phyloP scores from a whole-genome alignment of 495 filamentous ascomycete genomes.

The Penicillium dipodomyicola region DNA sequence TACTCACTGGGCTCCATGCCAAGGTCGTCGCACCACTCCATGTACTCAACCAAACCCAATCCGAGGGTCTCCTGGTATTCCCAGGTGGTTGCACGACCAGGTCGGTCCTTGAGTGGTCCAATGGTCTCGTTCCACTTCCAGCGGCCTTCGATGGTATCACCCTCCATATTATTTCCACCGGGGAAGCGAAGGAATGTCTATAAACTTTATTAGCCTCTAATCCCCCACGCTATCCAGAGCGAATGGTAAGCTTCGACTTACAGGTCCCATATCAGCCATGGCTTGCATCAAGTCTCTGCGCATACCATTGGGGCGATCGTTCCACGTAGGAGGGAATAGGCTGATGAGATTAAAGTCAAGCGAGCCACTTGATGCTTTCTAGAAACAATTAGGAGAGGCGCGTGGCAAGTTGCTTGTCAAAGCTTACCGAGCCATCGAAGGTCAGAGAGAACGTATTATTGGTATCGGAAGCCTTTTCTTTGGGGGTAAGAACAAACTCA shows the following conservation, averaged over 20 bases:
- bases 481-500: conserved; percentile 33
- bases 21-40: conserved; percentile 65
- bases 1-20: conserved; percentile 50
- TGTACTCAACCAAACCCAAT: conserved; percentile 59
- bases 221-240: not conserved
- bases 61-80: conserved; percentile 57
- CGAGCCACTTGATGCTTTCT: conserved; percentile 44
- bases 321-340: conserved; percentile 64
- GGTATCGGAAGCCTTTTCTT: conserved; percentile 47
- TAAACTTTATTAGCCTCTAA: conserved; percentile 10
- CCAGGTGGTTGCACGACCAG: conserved; percentile 61
- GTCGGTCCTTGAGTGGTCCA: conserved; percentile 60
- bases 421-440: conserved; percentile 49
- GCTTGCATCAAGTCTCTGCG: conserved; percentile 59
- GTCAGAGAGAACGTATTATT: conserved; percentile 65
- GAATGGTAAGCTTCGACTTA: conserved; percentile 6
- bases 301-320: conserved; percentile 58
- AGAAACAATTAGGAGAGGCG: not conserved
- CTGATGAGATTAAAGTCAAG: conserved; percentile 67
- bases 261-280: conserved; percentile 46
- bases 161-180: conserved; percentile 66
- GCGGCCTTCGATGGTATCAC: conserved; percentile 46
- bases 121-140: conserved; percentile 72
- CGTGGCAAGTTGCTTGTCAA: not conserved
- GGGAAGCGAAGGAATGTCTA: conserved; percentile 62